These are phyloP conservation scores for Hermanozyma aechmeae DNA, from an alignment of 805 yeast genomes.

Conservation along the genomic window DNA sequence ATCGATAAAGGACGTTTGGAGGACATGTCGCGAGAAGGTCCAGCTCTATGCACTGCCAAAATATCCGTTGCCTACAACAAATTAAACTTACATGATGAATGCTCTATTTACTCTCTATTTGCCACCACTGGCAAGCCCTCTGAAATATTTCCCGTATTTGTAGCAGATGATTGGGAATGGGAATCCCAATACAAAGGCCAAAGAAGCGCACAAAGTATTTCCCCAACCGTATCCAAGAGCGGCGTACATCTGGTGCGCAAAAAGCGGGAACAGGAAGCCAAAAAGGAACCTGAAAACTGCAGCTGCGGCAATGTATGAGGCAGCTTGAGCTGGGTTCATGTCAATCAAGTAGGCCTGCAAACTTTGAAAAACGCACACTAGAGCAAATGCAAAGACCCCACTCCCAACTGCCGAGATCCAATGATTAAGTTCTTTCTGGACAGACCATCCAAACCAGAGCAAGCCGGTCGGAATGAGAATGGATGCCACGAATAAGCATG, in stretches of 20 bases:
- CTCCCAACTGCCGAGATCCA: conserved; percentile 33
- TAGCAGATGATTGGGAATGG: conserved; percentile 31
- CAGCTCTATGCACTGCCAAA: no score
- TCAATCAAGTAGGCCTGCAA: conserved; percentile 30
- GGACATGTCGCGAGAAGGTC: no score
- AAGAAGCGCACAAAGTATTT: conserved; percentile 27
- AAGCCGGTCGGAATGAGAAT: conserved; percentile 27
- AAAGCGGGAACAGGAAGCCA: conserved; percentile 30
- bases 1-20: no score
- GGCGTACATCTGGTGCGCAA: conserved; percentile 27
- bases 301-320: conserved; percentile 32
- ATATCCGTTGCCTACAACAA: no score
- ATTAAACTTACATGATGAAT: no score
- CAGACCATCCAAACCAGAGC: conserved; percentile 34
- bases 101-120: not conserved
- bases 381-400: conserved; percentile 26
- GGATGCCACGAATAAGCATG: conserved; percentile 24
- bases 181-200: conserved; percentile 23
- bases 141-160: conserved; percentile 24
- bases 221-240: conserved; percentile 31
- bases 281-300: conserved; percentile 30
- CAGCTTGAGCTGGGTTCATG: conserved; percentile 29
- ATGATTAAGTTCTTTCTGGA: conserved; percentile 20
- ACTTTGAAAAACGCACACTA: conserved; percentile 28
- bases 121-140: conserved; percentile 9